Conservation (phyloP, 148 eudicot genomes). For the Fagopyrum homotropicum region DNA sequence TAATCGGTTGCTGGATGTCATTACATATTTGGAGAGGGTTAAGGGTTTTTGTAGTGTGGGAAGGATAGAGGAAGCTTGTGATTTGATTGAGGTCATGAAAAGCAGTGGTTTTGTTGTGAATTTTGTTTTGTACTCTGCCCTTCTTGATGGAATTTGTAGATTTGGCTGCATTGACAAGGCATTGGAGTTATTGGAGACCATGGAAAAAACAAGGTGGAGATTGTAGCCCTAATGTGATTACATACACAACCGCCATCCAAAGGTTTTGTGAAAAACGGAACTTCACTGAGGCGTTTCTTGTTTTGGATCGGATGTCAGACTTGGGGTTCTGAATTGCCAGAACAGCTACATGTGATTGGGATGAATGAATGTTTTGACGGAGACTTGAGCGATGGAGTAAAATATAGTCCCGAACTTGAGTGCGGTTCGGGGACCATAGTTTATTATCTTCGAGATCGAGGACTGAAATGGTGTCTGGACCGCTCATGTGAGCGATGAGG, state of each 20-base stretch:
- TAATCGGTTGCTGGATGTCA: conserved; percentile 5
- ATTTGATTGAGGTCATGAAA: conserved; percentile 52
- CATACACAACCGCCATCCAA: conserved; percentile 62
- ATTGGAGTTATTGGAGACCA: conserved; percentile 50
- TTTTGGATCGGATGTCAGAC: conserved; percentile 58
- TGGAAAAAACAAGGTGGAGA: conserved; percentile 70
- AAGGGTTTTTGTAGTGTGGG: conserved; percentile 64
- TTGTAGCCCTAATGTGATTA: conserved; percentile 59
- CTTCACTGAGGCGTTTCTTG: conserved; percentile 43
- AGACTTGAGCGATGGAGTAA: not conserved
- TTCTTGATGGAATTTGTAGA: conserved; percentile 68
- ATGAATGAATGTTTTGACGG: not conserved
- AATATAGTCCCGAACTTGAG: not conserved
- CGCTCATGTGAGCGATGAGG: not conserved
- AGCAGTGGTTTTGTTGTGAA: conserved; percentile 52
- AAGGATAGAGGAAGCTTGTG: conserved; percentile 62
- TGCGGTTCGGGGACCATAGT: not conserved
- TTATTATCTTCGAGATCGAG: not conserved
- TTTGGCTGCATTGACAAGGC: conserved; percentile 52
- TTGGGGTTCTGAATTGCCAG: conserved; percentile 16
- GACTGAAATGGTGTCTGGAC: not conserved
- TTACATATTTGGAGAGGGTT: conserved; percentile 45
- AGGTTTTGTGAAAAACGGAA: conserved; percentile 49
- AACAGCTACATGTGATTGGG: not conserved
- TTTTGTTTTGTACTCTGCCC: conserved; percentile 49